phyloP scores from a whole-genome alignment of 306 rosid genomes.

The Cucurbita argyrosperma region DNA sequence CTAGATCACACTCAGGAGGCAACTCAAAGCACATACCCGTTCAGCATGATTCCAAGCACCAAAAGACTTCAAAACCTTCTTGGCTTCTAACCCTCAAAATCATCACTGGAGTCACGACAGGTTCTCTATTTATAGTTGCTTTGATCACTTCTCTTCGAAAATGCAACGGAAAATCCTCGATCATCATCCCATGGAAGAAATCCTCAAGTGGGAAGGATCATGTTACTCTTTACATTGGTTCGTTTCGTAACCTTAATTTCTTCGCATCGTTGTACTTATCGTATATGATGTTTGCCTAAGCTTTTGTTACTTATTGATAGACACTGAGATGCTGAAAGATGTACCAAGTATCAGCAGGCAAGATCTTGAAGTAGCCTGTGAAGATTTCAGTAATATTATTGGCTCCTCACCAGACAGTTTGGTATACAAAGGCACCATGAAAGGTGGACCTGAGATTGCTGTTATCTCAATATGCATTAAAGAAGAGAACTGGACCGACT shows the following conservation, averaged over 20 bases:
- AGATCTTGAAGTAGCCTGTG: slow-evolving; percentile 96
- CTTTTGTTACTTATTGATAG: slow-evolving; percentile 28
- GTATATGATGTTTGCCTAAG: slow-evolving; percentile 5
- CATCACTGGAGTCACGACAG: slow-evolving; percentile 59
- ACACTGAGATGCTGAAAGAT: slow-evolving; percentile 67
- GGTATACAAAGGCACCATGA: slow-evolving; percentile 86
- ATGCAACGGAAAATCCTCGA: slow-evolving; percentile 60
- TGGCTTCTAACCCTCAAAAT: slow-evolving; percentile 87
- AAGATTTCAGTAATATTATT: slow-evolving; percentile 95
- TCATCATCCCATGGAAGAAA: slow-evolving; percentile 86
- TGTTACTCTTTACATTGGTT: slow-evolving; percentile 45
- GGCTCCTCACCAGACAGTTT: slow-evolving; percentile 95
- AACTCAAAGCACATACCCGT: slow-evolving; percentile 19
- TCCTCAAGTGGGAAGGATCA: slow-evolving; percentile 64
- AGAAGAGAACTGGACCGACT: slow-evolving; percentile 88
- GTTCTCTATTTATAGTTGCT: slow-evolving; percentile 55
- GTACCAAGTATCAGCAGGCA: slow-evolving; percentile 66
- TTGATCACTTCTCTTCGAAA: slow-evolving; percentile 45
- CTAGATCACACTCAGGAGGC: slow-evolving; percentile 38
- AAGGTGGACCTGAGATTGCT: slow-evolving; percentile 92
- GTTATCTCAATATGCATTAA: slow-evolving; percentile 81
- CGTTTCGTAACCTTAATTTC: slow-evolving; percentile 8
- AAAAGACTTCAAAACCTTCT: slow-evolving; percentile 39
- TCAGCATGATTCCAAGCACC: slow-evolving; percentile 32
- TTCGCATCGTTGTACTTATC: neutral